Base-by-base conservation (phyloP, 257 asterid genomes). In the Cruciata laevipes region DNA sequence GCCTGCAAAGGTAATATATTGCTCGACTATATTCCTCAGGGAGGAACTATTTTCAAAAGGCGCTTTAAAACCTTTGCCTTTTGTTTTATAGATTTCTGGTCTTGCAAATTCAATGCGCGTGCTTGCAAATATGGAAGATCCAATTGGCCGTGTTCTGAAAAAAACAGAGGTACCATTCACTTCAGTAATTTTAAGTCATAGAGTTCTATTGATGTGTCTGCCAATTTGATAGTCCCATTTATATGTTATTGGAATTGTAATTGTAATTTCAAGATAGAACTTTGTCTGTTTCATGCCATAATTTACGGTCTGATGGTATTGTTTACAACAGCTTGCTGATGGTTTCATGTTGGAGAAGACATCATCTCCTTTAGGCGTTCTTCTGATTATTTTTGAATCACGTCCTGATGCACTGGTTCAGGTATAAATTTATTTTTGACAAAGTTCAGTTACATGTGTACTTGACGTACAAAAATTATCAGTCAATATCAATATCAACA, bases 391-490 rank as follows among this genome's bases (percentile, higher is more conserved):
- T 55, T 89, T 89, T 64, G 96, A 89, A 83, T 87, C 96, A 14
- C 92, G 96, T 35, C 96, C 96, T 6, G 96, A 89, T 63, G 96
- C 96, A 6, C 77, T 89, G 68, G 93, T 89, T 73, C 96, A 89
- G 90, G 96, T 89, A 84, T 32, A 18, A 42, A 35, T 62, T 59
- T 25, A 33, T 7, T 65, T 37, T 21, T 56, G 25, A 38, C 2
- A 47, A 14, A 47, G 20, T 16, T 47, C 55, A 47, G 51, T 21
- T 24, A 59, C 23, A 21, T 44, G 18, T 44, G 20, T 53, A 61
- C 16, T 42, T 40, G 57, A 20, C 6, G n/a, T 63, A 65, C 55
- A 13, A 24, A 63, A 37, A 7, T 2, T 14, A 37, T 13, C 12
- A 38, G 27, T 37, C n/a, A n/a, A 17, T 61, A 7, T 14, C n/a